Conservation (phyloP, 2,329 filamentous ascomycete genomes). For the Venturia asperata region DNA sequence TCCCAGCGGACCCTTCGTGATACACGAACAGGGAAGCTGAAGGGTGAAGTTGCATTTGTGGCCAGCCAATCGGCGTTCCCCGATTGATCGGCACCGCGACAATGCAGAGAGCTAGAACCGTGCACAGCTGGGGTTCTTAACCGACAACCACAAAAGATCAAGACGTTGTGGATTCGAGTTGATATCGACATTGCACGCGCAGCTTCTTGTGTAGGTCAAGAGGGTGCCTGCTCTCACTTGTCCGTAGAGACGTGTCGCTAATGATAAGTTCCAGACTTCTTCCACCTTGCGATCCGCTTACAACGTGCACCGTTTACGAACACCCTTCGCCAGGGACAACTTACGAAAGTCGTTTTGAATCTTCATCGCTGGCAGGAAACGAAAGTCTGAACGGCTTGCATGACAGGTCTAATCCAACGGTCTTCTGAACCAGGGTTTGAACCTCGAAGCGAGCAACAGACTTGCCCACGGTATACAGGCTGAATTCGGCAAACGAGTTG, state of each 20-base stretch:
- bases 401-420: not conserved
- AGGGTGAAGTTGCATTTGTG: not conserved
- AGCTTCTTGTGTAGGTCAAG: not conserved
- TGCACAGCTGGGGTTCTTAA: not conserved
- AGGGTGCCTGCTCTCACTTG: not conserved
- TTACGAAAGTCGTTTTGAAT: not conserved
- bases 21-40: not conserved
- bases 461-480: not conserved
- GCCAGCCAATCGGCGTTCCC: slow-evolving; percentile 1
- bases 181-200: not conserved
- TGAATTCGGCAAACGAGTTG: not conserved
- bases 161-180: not conserved
- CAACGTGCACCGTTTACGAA: not conserved
- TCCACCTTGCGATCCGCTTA: not conserved
- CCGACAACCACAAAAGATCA: not conserved
- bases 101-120: not conserved
- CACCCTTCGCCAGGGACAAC: not conserved
- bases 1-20: not conserved
- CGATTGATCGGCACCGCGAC: not conserved
- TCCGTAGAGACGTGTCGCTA: not conserved
- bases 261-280: not conserved
- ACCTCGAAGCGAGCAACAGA: not conserved
- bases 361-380: not conserved
- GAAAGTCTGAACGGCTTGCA: not conserved
- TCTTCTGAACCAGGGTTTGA: not conserved